Evolutionary conservation across 345 rosid genomes (phyloP), one percentile per base, ranked within the genome.

Genomic region (Citrus unshiu): DNA sequence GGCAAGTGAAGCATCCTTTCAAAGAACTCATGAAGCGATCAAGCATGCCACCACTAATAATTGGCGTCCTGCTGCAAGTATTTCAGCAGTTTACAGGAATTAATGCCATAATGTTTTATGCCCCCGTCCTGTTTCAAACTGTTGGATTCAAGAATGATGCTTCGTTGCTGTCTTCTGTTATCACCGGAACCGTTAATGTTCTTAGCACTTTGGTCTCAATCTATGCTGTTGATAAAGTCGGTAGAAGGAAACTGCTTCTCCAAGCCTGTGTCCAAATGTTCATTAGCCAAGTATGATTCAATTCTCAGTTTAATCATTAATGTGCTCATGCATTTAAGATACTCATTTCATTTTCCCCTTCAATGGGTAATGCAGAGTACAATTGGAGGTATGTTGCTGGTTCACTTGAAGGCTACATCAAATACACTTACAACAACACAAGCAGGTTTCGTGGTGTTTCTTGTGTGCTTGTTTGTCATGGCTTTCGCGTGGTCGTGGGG

Each of bases 401-500:
- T 24, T 9, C 16, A 84, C 74, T 65, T 93, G 69, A 80, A 78
- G 4, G 46, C 86, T 2, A 88, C 91, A 21, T 65, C 69, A 5
- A 84, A 84, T 21, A 13, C 87, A 34, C 83, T 92, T 1, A 78
- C 80, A 9, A 82, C 22, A 51, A 3, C 29, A 9, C 77, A 85
- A 58, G 98, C 95, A 6, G 7, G 54, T 2, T 13, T 87, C 0
- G 89, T 88, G 5, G 93, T 89, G 87, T 37, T 79, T 9, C 74
- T 91, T 46, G 91, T 94, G 49, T 89, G 95, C 49, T 21, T 85
- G 19, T 93, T 77, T 70, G 95, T 93, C 59, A 81, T 85, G 82
- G 82, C 85, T 6, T 93, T 92, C 25, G 93, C 97, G 0, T 93
- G 98, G 98, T 93, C 97, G 22, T 93, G 97, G 94, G 97, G 97